phyloP scores from a whole-genome alignment of 2,329 filamentous ascomycete genomes.

The Magnaporthiopsis rhizophila region DNA sequence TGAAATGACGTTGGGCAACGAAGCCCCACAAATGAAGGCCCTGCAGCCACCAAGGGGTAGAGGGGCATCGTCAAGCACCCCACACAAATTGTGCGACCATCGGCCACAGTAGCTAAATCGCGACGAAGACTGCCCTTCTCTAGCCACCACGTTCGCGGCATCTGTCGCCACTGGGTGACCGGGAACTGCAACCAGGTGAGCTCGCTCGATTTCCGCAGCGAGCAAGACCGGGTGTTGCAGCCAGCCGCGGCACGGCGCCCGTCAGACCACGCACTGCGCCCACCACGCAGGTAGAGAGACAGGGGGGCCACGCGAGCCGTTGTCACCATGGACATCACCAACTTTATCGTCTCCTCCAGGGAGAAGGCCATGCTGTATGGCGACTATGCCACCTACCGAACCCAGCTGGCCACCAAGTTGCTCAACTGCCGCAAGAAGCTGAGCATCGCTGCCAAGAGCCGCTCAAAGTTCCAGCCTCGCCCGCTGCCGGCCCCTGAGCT shows the following conservation, averaged over 20 bases:
- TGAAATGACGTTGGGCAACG: background rate
- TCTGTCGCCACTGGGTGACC: background rate
- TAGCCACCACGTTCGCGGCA: background rate
- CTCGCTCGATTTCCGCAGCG: background rate
- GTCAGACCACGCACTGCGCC: too few relatives aligned
- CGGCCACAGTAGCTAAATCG: background rate
- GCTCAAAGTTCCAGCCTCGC: constrained; percentile 75
- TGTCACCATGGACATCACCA: constrained; percentile 76
- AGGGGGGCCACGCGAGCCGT: background rate
- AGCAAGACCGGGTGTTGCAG: background rate
- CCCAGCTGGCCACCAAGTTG: constrained; percentile 70
- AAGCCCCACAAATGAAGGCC: background rate
- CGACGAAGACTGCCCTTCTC: background rate
- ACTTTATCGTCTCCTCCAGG: constrained; percentile 68
- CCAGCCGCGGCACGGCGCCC: background rate
- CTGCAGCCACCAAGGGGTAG: background rate
- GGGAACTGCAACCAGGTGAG: background rate
- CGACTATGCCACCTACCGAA: constrained; percentile 80
- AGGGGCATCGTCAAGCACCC: background rate
- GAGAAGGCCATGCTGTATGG: constrained; percentile 80
- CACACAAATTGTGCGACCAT: background rate
- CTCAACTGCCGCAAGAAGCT: constrained; percentile 80
- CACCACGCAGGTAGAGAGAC: background rate
- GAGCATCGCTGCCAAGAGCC: constrained; percentile 73
- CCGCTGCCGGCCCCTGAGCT: constrained; percentile 64